A percentile compares a stretch with the other conserved stretches of the same genome.
Evolutionary conservation across 192 early-diverging fungal species (phyloP).

Genomic region (Backusella morwellensis): DNA sequence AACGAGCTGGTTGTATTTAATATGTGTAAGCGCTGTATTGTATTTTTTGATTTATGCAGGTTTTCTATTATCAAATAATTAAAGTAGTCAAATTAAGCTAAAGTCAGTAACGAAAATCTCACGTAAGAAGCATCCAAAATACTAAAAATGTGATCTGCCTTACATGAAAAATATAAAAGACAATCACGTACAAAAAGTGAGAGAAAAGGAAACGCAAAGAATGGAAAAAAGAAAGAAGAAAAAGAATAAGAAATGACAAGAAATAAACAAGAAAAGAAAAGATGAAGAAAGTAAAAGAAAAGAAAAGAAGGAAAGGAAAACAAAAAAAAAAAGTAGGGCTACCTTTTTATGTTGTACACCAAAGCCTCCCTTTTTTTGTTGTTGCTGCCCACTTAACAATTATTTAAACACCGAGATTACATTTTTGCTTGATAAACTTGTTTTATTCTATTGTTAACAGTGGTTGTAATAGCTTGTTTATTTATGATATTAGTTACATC

Average conservation of each 20-base stretch:
- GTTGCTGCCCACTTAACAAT: not conserved
- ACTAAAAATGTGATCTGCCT: not conserved
- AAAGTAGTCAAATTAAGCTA: not conserved
- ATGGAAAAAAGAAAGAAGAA: not conserved
- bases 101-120: not conserved
- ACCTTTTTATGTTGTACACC: not conserved
- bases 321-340: not conserved
- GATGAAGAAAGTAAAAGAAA: not conserved
- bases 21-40: not conserved
- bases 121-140: not conserved
- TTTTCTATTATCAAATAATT: slow-evolving; percentile 2
- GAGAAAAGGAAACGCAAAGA: not conserved
- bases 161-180: not conserved
- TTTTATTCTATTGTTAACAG: not conserved
- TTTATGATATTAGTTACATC: not conserved
- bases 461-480: not conserved
- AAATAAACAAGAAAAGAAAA: not conserved
- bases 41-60: not conserved
- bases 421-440: not conserved
- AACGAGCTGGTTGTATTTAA: not conserved
- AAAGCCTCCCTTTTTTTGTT: slow-evolving; percentile 1
- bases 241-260: not conserved
- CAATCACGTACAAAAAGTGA: not conserved
- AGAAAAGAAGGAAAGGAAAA: not conserved
- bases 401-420: slow-evolving; percentile 4